A percentile compares a stretch with the other conserved stretches of the same genome.
Conservation (phyloP, 352 stramenopile genomes). For the Globisporangium nodosum region DNA sequence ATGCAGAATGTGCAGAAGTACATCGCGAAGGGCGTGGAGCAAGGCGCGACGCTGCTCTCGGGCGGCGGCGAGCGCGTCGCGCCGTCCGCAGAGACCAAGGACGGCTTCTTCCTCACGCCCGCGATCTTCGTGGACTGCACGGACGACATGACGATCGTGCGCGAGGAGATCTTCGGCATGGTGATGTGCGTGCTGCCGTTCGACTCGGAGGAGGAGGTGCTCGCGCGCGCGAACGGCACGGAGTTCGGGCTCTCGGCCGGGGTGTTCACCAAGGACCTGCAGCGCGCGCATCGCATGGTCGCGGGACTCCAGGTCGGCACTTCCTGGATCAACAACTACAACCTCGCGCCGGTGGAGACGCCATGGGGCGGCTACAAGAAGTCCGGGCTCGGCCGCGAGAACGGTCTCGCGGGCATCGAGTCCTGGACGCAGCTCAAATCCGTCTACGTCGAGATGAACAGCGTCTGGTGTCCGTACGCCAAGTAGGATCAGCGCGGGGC, state of each 20-base stretch:
- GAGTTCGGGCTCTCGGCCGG: slow-evolving; percentile 75
- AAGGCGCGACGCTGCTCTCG: slow-evolving; percentile 56
- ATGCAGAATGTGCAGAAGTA: slow-evolving; percentile 72
- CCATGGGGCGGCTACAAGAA: slow-evolving; percentile 91
- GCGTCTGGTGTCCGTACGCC: slow-evolving; percentile 63
- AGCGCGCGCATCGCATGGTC: slow-evolving; percentile 69
- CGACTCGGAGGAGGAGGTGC: slow-evolving; percentile 68
- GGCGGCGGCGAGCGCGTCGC: slow-evolving; percentile 49
- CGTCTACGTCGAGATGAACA: slow-evolving; percentile 84
- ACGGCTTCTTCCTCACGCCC: slow-evolving; percentile 87
- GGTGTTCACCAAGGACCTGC: slow-evolving; percentile 84
- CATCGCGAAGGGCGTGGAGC: slow-evolving; percentile 46
- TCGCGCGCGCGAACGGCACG: slow-evolving; percentile 75
- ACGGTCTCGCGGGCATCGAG: slow-evolving; percentile 77
- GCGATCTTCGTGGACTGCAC: slow-evolving; percentile 88
- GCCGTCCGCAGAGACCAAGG: slow-evolving; percentile 31
- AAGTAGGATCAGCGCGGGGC: slow-evolving; percentile 7
- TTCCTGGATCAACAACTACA: slow-evolving; percentile 90
- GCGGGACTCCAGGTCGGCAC: slow-evolving; percentile 68
- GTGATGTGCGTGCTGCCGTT: slow-evolving; percentile 80
- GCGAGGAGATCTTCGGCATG: slow-evolving; percentile 83
- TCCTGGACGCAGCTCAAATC: slow-evolving; percentile 91
- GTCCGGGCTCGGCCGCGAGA: slow-evolving; percentile 90
- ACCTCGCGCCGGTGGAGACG: slow-evolving; percentile 77
- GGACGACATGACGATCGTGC: slow-evolving; percentile 87